Percentiles rank a stretch among this genome's conserved stretches.
Evolutionary conservation across 768 basidiomycete species (phyloP).

Genomic region (Podaxis sp.): DNA sequence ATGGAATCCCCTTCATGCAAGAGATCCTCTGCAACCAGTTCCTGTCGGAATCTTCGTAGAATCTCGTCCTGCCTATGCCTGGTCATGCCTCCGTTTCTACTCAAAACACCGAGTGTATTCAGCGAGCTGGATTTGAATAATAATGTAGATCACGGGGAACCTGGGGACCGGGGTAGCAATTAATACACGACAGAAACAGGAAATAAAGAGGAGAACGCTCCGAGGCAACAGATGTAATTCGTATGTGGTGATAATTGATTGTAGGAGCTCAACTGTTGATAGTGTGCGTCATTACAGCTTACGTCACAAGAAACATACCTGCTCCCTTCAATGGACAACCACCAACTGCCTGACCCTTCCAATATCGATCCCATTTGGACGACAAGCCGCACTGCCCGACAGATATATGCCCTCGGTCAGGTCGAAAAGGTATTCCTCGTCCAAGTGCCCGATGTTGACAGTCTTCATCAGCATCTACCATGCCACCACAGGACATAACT

Average conservation of each 20-base stretch:
- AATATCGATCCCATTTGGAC: slow-evolving; percentile 79
- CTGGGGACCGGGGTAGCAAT: slow-evolving; percentile 7
- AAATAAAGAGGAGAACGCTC: background rate
- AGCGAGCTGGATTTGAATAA: background rate
- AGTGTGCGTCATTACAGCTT: background rate
- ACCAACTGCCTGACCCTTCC: slow-evolving; percentile 24
- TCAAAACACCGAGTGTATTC: background rate
- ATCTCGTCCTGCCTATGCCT: slow-evolving; percentile 26
- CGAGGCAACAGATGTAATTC: background rate
- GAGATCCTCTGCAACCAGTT: slow-evolving; percentile 48
- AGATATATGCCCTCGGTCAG: slow-evolving; percentile 75
- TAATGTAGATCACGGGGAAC: background rate
- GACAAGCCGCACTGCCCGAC: slow-evolving; percentile 74
- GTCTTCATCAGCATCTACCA: background rate
- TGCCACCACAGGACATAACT: slow-evolving; percentile 58
- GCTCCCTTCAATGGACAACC: slow-evolving; percentile 25
- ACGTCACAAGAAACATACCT: slow-evolving; percentile 11
- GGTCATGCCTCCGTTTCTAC: background rate
- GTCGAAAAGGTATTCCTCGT: slow-evolving; percentile 61
- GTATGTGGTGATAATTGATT: background rate
- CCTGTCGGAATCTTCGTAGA: slow-evolving; percentile 46
- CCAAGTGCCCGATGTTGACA: background rate
- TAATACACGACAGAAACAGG: background rate
- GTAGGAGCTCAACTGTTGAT: background rate
- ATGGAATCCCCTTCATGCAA: slow-evolving; percentile 58